Evolutionary conservation across 2,329 filamentous ascomycete species (phyloP), one percentile per base, ranked within the genome.

Genomic region (Monilinia laxa): DNA sequence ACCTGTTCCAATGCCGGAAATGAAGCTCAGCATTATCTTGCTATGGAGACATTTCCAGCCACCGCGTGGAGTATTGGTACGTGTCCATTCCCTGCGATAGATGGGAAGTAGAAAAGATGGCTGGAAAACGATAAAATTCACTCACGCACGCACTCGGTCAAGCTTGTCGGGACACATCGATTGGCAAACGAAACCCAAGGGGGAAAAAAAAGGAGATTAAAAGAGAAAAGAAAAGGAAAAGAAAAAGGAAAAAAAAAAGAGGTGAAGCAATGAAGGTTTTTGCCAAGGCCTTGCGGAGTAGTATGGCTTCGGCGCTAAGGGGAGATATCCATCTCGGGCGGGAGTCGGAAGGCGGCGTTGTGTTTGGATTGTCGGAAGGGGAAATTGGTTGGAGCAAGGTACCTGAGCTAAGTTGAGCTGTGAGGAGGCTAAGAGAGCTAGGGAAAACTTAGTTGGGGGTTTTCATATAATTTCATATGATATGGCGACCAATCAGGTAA

Each of bases 31-130:
- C 7, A 35, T 7, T 18, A 2, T 47, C 16, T 16, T 35, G 31
- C 5, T 35, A 35, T 35, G 31, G 31, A 16, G 40, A 59, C 42
- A 20, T 60, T 60, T 45, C 58, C 51, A 45, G 45, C 58, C 51
- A 45, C 58, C 35, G 12, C 9, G 25, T 20, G 31, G 25, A 59
- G 42, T 35, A 6, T 35, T 20, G 16, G 42, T 49, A 49, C 57
- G 57, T 59, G 57, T 47, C 20, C 20, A 16, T 45, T 28, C 1
- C 18, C 25, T n/a, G n/a, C n/a, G n/a, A n/a, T n/a, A n/a, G n/a
- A n/a, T n/a, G n/a, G n/a, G n/a, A n/a, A n/a, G n/a, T n/a, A 25
- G 45, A 60, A 51, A 35, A 60, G 58, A 51, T 60, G 58, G 45
- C 58, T 60, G 58, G 58, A 60, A 35, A 35, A 35, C 1, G 5